These are phyloP conservation scores for Ustilago lituana DNA, from an alignment of 1,284 basidiomycete genomes.

Conservation along the genomic window DNA sequence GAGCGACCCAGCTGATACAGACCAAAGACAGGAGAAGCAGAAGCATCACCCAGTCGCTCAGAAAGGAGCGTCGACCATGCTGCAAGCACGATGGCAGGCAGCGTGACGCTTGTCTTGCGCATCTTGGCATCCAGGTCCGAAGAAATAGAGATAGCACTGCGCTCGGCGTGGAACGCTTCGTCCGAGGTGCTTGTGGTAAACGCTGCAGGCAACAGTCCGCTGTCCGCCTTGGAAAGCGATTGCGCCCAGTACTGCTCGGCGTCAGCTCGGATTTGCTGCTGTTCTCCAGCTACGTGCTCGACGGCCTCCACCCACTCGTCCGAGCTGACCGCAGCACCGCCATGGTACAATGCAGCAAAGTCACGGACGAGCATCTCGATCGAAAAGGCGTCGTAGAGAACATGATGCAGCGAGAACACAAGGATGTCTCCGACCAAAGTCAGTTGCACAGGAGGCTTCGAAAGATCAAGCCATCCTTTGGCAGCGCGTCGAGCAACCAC, in stretches of 20 bases:
- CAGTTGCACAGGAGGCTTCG: slow-evolving; percentile 29
- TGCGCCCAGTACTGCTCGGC: slow-evolving; percentile 33
- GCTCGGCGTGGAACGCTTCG: slow-evolving; percentile 20
- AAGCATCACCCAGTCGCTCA: not conserved
- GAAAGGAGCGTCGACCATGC: slow-evolving; percentile 46
- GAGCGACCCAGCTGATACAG: slow-evolving; percentile 53
- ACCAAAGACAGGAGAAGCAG: slow-evolving; percentile 37
- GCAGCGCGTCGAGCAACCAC: slow-evolving; percentile 14
- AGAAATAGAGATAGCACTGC: slow-evolving; percentile 4
- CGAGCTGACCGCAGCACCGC: slow-evolving; percentile 9
- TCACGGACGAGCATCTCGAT: slow-evolving; percentile 57
- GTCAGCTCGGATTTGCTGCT: slow-evolving; percentile 3
- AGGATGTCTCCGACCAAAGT: slow-evolving; percentile 36
- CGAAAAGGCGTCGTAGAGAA: slow-evolving; percentile 62
- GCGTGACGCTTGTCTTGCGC: slow-evolving; percentile 26
- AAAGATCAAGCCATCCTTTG: slow-evolving; percentile 25
- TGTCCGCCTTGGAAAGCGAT: slow-evolving; percentile 2
- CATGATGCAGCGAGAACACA: slow-evolving; percentile 59
- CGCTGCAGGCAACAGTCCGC: slow-evolving; percentile 9
- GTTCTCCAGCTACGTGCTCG: slow-evolving; percentile 12
- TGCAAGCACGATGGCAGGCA: slow-evolving; percentile 42
- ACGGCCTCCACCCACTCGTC: slow-evolving; percentile 31
- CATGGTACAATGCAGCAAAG: slow-evolving; percentile 40
- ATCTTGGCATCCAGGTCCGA: slow-evolving; percentile 13
- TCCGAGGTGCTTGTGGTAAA: not conserved